Evolutionary conservation across 176 grass and related monocot genomes (phyloP).

Genomic region (Saccharum officinarum): DNA sequence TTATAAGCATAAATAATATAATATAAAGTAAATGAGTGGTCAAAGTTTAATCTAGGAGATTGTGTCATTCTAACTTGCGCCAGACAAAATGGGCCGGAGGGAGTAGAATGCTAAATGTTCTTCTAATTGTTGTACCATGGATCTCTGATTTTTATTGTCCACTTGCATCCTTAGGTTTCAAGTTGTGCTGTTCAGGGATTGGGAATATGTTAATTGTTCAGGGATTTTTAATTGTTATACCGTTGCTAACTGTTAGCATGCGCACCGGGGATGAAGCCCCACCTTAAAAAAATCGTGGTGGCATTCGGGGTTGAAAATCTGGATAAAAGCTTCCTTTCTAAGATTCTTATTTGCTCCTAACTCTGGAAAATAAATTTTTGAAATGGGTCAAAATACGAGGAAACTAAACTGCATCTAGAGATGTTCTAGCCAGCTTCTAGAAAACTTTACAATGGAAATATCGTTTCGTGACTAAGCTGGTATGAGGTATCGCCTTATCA

Average conservation of each 20-base stretch:
- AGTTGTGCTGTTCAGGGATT: background rate
- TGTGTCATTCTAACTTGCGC: too few relatives aligned
- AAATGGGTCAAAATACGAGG: background rate
- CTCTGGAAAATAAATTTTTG: background rate
- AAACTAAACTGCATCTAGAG: background rate
- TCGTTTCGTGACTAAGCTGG: too few relatives aligned
- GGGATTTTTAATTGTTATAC: too few relatives aligned
- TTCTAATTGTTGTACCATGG: background rate
- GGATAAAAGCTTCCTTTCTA: background rate
- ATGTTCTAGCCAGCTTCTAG: background rate
- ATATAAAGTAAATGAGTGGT: too few relatives aligned
- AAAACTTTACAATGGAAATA: too few relatives aligned
- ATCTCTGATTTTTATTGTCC: background rate
- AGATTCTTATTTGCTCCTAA: too few relatives aligned
- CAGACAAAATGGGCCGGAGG: too few relatives aligned
- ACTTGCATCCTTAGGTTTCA: background rate
- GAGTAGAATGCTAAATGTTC: background rate
- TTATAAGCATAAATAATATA: too few relatives aligned
- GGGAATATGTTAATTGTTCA: background rate
- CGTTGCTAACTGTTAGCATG: too few relatives aligned
- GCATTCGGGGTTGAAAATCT: background rate
- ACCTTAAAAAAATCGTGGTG: background rate
- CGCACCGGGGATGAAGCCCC: too few relatives aligned
- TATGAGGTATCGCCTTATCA: too few relatives aligned
- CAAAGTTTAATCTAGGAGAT: too few relatives aligned